Conservation (phyloP, 169 alveolate genomes). For the Eimeria mitis region DNA sequence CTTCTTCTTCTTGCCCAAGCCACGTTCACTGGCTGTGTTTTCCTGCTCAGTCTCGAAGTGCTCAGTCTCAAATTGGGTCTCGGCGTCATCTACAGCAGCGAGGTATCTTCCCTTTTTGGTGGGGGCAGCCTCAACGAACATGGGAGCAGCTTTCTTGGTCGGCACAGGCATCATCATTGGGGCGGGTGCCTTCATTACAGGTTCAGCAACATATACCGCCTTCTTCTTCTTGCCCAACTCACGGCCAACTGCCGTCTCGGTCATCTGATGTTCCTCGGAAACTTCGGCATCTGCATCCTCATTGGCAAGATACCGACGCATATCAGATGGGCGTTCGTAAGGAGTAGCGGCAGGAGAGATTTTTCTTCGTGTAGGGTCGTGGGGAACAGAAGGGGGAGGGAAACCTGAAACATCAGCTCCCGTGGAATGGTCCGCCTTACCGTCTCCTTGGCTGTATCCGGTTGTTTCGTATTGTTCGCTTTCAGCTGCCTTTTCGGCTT, state of each 20-base stretch:
- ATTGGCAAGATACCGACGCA: slow-evolving; percentile 23
- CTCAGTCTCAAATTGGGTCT: neutral
- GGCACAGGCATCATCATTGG: slow-evolving; percentile 18
- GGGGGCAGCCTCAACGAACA: slow-evolving; percentile 39
- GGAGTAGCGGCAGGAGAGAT: neutral
- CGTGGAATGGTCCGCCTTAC: neutral
- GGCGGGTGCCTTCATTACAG: neutral
- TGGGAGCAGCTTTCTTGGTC: slow-evolving; percentile 31
- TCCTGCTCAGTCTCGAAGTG: neutral
- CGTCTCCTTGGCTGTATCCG: neutral
- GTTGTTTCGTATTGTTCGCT: neutral
- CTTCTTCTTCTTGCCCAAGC: slow-evolving; percentile 70
- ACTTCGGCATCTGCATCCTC: slow-evolving; percentile 20
- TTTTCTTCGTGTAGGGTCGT: neutral
- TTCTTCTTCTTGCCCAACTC: slow-evolving; percentile 58
- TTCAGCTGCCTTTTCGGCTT: slow-evolving; percentile 8
- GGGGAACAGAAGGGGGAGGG: slow-evolving; percentile 9
- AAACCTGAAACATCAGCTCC: neutral
- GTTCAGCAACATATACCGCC: neutral
- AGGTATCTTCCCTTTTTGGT: neutral
- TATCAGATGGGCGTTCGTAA: neutral
- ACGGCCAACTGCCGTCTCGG: slow-evolving; percentile 18
- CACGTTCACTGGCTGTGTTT: slow-evolving; percentile 21
- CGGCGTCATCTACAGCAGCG: slow-evolving; percentile 42
- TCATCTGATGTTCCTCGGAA: neutral